phyloP scores from a whole-genome alignment of 495 filamentous ascomycete species.

The Penicillium verhagenii region DNA sequence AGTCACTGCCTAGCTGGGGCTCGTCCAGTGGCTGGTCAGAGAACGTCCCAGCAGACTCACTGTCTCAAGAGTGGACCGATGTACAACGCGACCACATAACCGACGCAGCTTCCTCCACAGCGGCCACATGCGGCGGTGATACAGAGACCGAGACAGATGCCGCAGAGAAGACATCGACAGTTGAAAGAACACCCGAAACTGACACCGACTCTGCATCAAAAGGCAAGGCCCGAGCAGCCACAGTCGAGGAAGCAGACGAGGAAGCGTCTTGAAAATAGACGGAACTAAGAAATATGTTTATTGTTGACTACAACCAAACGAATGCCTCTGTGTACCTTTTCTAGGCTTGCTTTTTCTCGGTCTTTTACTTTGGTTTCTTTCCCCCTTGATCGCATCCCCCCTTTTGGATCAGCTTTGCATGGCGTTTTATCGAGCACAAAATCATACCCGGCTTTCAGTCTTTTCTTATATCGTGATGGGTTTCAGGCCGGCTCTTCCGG shows the following conservation, averaged over 20 bases:
- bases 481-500: not conserved
- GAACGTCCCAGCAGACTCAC: slow-evolving; percentile 24
- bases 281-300: not conserved
- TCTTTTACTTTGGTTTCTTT: slow-evolving; percentile 5
- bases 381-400: slow-evolving; percentile 3
- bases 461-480: slow-evolving; percentile 1
- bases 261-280: slow-evolving; percentile 18
- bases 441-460: slow-evolving; percentile 31
- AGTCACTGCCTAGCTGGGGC: slow-evolving; percentile 17
- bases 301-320: not conserved
- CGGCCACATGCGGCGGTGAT: slow-evolving; percentile 17
- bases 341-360: slow-evolving; percentile 6
- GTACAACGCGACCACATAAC: slow-evolving; percentile 25
- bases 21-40: slow-evolving; percentile 11
- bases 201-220: slow-evolving; percentile 18
- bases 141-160: not conserved
- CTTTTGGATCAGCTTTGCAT: slow-evolving; percentile 28
- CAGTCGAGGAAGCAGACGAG: slow-evolving; percentile 49
- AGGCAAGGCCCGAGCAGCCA: slow-evolving; percentile 46
- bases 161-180: not conserved
- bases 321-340: slow-evolving; percentile 9
- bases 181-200: slow-evolving; percentile 8
- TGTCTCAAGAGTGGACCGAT: slow-evolving; percentile 41
- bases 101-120: slow-evolving; percentile 12
- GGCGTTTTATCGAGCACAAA: slow-evolving; percentile 32